phyloP scores from a whole-genome alignment of 2,329 filamentous ascomycete genomes.

The Aspergillus quadrilineatus region DNA sequence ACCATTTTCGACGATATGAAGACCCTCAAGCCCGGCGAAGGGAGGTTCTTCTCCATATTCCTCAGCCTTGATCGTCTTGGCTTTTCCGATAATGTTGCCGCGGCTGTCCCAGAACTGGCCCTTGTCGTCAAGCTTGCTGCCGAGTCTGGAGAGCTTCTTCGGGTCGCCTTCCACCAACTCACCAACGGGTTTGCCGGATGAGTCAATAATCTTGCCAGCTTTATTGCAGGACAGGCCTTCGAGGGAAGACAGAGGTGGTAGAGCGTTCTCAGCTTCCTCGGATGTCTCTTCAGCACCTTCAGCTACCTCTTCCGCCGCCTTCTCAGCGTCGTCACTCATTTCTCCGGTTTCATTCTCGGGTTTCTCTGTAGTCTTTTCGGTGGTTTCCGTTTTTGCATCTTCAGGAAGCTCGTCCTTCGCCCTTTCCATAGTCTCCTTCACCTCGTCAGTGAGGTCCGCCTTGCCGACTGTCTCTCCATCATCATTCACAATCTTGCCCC shows the following conservation, averaged over 20 bases:
- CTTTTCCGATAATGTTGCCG: constrained; percentile 62
- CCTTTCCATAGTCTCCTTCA: constrained; percentile 26
- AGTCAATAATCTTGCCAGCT: constrained; percentile 45
- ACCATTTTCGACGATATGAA: constrained; percentile 58
- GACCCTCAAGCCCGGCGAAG: constrained; percentile 55
- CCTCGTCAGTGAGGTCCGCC: constrained; percentile 31
- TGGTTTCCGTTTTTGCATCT: not conserved
- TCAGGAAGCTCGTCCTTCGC: constrained; percentile 13
- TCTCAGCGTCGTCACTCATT: constrained; percentile 15
- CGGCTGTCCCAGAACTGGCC: constrained; percentile 65
- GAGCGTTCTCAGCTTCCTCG: constrained; percentile 32
- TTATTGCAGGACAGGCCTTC: constrained; percentile 46
- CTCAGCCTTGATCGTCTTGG: constrained; percentile 46
- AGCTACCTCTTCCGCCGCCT: constrained; percentile 28
- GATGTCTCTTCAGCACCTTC: constrained; percentile 6
- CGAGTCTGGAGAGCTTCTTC: constrained; percentile 56
- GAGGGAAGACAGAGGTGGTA: constrained; percentile 37
- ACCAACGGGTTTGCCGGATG: constrained; percentile 51
- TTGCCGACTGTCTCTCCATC: constrained; percentile 40
- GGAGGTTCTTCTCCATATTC: constrained; percentile 42
- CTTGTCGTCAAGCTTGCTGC: constrained; percentile 52
- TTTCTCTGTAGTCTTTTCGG: not conserved
- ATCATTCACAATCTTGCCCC: constrained; percentile 34
- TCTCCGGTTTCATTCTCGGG: not conserved
- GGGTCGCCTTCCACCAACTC: constrained; percentile 62